Percentiles rank a stretch among this genome's conserved stretches.
Conservation (phyloP, 2,329 filamentous ascomycete species). For the Xylaria polymorpha region DNA sequence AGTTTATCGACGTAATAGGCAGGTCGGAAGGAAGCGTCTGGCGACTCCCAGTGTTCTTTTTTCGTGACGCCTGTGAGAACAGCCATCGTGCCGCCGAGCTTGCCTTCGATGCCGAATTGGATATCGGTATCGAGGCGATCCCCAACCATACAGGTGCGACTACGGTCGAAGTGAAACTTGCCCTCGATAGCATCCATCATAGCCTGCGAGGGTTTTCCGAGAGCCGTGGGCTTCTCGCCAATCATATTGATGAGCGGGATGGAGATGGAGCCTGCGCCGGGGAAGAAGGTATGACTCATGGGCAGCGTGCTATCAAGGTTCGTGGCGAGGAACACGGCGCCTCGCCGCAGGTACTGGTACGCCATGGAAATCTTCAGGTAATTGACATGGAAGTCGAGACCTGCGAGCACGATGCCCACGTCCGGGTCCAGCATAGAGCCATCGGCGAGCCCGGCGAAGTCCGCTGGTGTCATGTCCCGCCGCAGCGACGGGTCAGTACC, state of each 20-base stretch:
- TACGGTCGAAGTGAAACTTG: slow-evolving; percentile 89
- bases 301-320: slow-evolving; percentile 94
- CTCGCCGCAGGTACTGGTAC: slow-evolving; percentile 84
- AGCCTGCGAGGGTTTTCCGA: slow-evolving; percentile 96
- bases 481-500: slow-evolving; percentile 84
- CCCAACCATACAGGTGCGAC: slow-evolving; percentile 92
- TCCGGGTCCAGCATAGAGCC: slow-evolving; percentile 82
- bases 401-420: slow-evolving; percentile 88
- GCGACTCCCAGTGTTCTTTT: slow-evolving; percentile 83
- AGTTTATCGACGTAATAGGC: slow-evolving; percentile 86
- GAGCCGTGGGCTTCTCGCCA: slow-evolving; percentile 74
- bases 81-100: slow-evolving; percentile 88
- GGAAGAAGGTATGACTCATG: slow-evolving; percentile 83
- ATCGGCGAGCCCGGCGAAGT: slow-evolving; percentile 83
- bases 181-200: slow-evolving; percentile 99
- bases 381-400: slow-evolving; percentile 93
- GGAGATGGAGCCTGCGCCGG: slow-evolving; percentile 86
- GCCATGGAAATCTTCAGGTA: slow-evolving; percentile 91
- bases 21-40: slow-evolving; percentile 76
- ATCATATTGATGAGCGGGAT: slow-evolving; percentile 81
- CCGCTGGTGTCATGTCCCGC: slow-evolving; percentile 81
- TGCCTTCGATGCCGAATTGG: slow-evolving; percentile 90
- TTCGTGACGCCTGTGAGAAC: slow-evolving; percentile 91
- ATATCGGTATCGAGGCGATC: slow-evolving; percentile 96
- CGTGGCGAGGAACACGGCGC: slow-evolving; percentile 90